Evolutionary conservation across 2,329 filamentous ascomycete species (phyloP), one percentile per base, ranked within the genome.

Genomic region (Aspergillus chevalieri): DNA sequence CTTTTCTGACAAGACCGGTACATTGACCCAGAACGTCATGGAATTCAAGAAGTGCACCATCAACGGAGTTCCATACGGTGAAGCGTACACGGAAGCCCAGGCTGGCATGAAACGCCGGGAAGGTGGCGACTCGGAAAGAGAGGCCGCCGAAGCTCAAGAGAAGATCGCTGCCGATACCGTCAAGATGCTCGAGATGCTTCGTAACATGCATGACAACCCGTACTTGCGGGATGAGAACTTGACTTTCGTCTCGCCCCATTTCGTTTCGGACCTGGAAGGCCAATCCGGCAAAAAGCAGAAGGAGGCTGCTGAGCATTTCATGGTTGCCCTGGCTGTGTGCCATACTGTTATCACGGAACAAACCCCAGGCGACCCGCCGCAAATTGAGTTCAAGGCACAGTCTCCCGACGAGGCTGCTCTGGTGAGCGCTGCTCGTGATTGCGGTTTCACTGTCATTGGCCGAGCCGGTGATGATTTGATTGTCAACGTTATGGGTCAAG

Each of bases 31-130:
- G 63, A 95, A 95, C 66, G 87, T 94, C 47, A 95, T 95, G 93
- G 94, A 98, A 68, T 98, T 97, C 81, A 98, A 97, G 71, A 98
- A 98, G 71, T 90, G 87, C 48, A 95, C 91, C 0, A 85, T 98
- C 70, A 97, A 97, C 62, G 92, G 92, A n/a, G 82, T 93, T 52
- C 84, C 91, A 0, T 98, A 98, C 59, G 93, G 94, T 53, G 93
- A 98, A 72, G 93, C 93, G 0, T 98, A 96, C 64, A 98, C 94
- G 0, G 93, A 98, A 70, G 93, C 93, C 0, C 89, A 95, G 69
- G 88, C 92, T 46, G 93, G 93, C 50, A 93, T 98, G 88, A 90
- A 95, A 66, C 90, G 92, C 70, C 83, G 93, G 52, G 75, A 92
- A 69, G 93, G 93, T 44, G 80, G 95, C 46, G 84, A 97, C 63